A percentile compares a stretch with the other conserved stretches of the same genome.
phyloP scores from a whole-genome alignment of 805 yeast species.

The Hanseniaspora mollemarum region DNA sequence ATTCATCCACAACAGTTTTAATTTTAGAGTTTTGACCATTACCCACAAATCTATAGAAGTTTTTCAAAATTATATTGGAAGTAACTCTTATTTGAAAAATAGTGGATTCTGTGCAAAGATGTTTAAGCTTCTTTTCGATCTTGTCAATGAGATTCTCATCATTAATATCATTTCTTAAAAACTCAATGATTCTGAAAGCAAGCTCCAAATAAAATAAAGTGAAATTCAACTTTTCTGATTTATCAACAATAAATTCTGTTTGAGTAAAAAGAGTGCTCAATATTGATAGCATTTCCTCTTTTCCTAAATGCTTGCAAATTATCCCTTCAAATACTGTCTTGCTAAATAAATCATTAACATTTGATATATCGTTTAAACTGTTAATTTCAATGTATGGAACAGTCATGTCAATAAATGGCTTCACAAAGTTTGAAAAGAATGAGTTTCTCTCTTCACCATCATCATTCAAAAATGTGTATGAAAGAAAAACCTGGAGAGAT shows the following conservation, averaged over 20 bases:
- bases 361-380: constrained; percentile 26
- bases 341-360: constrained; percentile 31
- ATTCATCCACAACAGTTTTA: constrained; percentile 31
- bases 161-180: constrained; percentile 26
- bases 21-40: constrained; percentile 19
- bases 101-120: constrained; percentile 30
- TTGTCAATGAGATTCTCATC: constrained; percentile 25
- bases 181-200: constrained; percentile 19
- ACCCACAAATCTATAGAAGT: constrained; percentile 22
- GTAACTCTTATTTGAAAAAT: constrained; percentile 35
- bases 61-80: constrained; percentile 31
- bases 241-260: constrained; percentile 16
- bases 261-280: constrained; percentile 22
- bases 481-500: constrained; percentile 13
- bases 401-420: constrained; percentile 9
- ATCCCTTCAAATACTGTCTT: constrained; percentile 20
- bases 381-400: constrained; percentile 20
- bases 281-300: constrained; percentile 19
- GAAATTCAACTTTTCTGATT: constrained; percentile 5
- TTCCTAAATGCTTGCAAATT: constrained; percentile 1
- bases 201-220: constrained; percentile 21
- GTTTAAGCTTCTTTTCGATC: constrained; percentile 30
- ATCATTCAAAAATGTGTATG: constrained; percentile 4
- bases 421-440: constrained; percentile 6
- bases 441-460: constrained; percentile 21